These are phyloP conservation scores for Ophiognomonia clavigignenti-juglandacearum DNA, from an alignment of 2,329 filamentous ascomycete species.

Conservation along the genomic window DNA sequence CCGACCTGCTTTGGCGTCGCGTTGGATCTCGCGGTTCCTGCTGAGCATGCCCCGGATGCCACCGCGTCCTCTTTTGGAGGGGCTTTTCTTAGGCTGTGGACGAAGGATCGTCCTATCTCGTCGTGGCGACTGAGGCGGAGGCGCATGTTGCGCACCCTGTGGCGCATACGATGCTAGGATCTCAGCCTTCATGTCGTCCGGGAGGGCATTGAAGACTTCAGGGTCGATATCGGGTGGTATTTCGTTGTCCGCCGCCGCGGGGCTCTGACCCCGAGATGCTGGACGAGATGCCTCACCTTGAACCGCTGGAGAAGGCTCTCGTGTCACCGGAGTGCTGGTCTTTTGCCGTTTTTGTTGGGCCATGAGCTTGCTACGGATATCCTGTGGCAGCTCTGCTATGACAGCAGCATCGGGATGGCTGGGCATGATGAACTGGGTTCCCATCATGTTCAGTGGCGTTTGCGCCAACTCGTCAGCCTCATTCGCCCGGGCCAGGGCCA, in stretches of 20 bases:
- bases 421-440: slow-evolving; percentile 90
- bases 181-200: slow-evolving; percentile 80
- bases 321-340: slow-evolving; percentile 17
- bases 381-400: slow-evolving; percentile 74
- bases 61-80: slow-evolving; percentile 56
- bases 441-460: slow-evolving; percentile 69
- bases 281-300: slow-evolving; percentile 2
- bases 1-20: slow-evolving; percentile 53
- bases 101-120: slow-evolving; percentile 49
- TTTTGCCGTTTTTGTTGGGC: slow-evolving; percentile 41
- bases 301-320: slow-evolving; percentile 24
- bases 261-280: slow-evolving; percentile 36
- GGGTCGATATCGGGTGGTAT: slow-evolving; percentile 77
- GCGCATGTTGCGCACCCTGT: slow-evolving; percentile 26
- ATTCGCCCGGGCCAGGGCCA: slow-evolving; percentile 45
- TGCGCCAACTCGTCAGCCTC: slow-evolving; percentile 52
- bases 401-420: slow-evolving; percentile 77
- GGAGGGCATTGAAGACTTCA: slow-evolving; percentile 77
- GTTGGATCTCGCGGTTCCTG: slow-evolving; percentile 45
- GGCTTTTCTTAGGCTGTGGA: slow-evolving; percentile 50
- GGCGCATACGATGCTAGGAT: slow-evolving; percentile 66
- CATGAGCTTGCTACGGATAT: slow-evolving; percentile 74
- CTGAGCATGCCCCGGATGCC: slow-evolving; percentile 32
- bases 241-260: slow-evolving; percentile 24
- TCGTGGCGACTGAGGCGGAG: slow-evolving; percentile 45